Evolutionary conservation across 768 basidiomycete species (phyloP).

Genomic region (Auricularia heimuer): DNA sequence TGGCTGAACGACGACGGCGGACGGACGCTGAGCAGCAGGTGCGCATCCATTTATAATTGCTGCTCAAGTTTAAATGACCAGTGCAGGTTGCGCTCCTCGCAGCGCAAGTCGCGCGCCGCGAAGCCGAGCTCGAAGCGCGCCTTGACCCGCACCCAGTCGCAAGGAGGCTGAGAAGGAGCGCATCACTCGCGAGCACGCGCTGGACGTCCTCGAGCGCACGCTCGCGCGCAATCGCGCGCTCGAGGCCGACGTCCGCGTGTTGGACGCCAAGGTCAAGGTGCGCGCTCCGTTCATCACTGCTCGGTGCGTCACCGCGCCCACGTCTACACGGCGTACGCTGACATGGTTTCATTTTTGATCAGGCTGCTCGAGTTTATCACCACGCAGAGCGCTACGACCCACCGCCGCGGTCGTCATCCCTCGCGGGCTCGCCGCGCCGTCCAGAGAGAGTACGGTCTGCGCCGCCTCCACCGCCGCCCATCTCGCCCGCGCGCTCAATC

Average conservation of each 20-base stretch:
- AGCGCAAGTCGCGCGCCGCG: constrained; percentile 47
- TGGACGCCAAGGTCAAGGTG: background rate
- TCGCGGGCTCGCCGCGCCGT: background rate
- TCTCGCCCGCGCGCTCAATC: no score
- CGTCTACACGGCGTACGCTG: no score
- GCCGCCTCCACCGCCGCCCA: no score
- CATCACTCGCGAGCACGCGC: constrained; percentile 24
- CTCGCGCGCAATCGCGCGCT: constrained; percentile 32
- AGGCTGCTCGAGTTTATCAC: background rate
- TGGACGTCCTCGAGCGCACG: constrained; percentile 30
- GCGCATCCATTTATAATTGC: no score
- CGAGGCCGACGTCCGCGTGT: constrained; percentile 32
- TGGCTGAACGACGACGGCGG: background rate
- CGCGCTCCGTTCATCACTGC: background rate
- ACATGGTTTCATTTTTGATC: no score
- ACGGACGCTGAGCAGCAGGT: background rate
- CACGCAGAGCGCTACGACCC: background rate
- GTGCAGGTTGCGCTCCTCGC: constrained; percentile 36
- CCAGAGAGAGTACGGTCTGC: background rate
- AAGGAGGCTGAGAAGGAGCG: background rate
- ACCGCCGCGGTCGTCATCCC: background rate
- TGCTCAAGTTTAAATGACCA: no score
- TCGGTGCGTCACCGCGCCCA: background rate
- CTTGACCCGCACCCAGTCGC: constrained; percentile 10
- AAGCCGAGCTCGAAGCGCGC: constrained; percentile 40